Evolutionary conservation across 768 basidiomycete genomes (phyloP).

Genomic region (Trametes coccinea): DNA sequence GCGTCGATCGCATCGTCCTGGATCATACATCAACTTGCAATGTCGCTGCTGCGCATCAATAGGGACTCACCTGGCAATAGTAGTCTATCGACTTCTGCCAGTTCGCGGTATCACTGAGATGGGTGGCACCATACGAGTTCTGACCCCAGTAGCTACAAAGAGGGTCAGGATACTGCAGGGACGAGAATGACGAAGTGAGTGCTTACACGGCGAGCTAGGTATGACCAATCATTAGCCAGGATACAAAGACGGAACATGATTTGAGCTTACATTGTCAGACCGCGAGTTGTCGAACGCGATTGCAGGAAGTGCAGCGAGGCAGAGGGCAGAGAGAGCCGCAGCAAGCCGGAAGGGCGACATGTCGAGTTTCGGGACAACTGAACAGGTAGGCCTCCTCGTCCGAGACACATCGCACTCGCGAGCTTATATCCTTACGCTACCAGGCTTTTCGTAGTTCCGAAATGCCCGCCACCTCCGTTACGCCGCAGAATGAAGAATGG

Average conservation of each 20-base stretch:
- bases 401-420: background rate
- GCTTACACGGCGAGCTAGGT: slow-evolving; percentile 32
- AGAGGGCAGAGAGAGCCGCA: slow-evolving; percentile 11
- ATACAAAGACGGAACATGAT: background rate
- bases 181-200: background rate
- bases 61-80: slow-evolving; percentile 49
- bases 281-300: slow-evolving; percentile 15
- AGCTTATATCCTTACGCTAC: slow-evolving; percentile 1
- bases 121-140: slow-evolving; percentile 57
- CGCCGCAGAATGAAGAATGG: slow-evolving; percentile 7
- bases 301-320: slow-evolving; percentile 2
- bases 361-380: background rate
- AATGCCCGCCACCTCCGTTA: background rate
- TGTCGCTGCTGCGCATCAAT: background rate
- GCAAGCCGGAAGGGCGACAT: slow-evolving; percentile 10
- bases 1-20: slow-evolving; percentile 58
- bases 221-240: background rate
- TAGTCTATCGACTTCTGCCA: slow-evolving; percentile 51
- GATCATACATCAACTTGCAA: background rate
- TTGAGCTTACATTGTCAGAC: slow-evolving; percentile 20
- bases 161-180: background rate
- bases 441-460: background rate
- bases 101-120: slow-evolving; percentile 38
- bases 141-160: slow-evolving; percentile 52
- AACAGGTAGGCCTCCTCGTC: slow-evolving; percentile 7